Conservation (phyloP, 805 yeast genomes). For the Hagleromyces aurorensis region DNA sequence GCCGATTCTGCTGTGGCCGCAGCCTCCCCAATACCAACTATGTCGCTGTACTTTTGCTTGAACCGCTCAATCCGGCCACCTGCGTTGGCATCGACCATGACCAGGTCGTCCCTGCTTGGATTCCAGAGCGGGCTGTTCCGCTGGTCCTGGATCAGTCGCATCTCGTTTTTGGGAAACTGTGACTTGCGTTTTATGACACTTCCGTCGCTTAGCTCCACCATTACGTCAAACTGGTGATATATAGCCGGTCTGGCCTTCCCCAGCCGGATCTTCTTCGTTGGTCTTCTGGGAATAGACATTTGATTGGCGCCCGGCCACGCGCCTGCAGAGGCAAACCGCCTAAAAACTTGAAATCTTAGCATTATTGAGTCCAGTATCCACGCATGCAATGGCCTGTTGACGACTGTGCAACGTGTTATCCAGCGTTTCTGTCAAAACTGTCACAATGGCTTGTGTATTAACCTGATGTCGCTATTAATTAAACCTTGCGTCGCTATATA, state of each 20-base stretch:
- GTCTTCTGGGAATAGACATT: slow-evolving; percentile 39
- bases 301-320: slow-evolving; percentile 20
- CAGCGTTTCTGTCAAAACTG: too few relatives aligned
- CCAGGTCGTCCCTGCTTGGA: slow-evolving; percentile 70
- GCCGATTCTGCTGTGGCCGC: slow-evolving; percentile 4
- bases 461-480: too few relatives aligned
- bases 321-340: slow-evolving; percentile 19
- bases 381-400: too few relatives aligned
- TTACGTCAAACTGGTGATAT: slow-evolving; percentile 80
- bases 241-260: slow-evolving; percentile 94
- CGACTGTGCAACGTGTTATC: too few relatives aligned
- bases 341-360: slow-evolving; percentile 6
- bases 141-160: slow-evolving; percentile 81
- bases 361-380: too few relatives aligned
- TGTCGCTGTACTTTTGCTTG: slow-evolving; percentile 52
- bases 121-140: slow-evolving; percentile 86
- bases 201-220: slow-evolving; percentile 91
- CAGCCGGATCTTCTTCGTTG: slow-evolving; percentile 55
- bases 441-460: too few relatives aligned
- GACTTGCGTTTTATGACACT: slow-evolving; percentile 78
- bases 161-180: slow-evolving; percentile 80
- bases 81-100: slow-evolving; percentile 69
- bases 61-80: slow-evolving; percentile 74
- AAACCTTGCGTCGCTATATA: too few relatives aligned
- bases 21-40: slow-evolving; percentile 36